Percentiles rank a stretch among this genome's conserved stretches.
These are phyloP conservation scores for Lichtheimia ramosa DNA, from an alignment of 371 early-diverging fungal genomes.

Conservation along the genomic window DNA sequence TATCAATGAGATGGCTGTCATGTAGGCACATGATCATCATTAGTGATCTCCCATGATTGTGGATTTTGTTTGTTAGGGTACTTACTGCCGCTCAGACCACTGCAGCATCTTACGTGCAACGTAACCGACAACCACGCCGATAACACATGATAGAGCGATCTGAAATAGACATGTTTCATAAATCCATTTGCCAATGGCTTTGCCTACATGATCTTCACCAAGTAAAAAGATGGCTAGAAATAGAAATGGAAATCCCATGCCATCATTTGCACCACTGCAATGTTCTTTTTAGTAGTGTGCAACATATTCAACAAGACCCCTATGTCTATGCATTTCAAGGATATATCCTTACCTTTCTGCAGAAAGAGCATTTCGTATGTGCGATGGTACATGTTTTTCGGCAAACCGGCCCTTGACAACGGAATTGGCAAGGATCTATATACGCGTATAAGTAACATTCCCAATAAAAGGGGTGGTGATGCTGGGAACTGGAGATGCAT, in stretches of 20 bases:
- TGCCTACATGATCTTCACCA: conserved; percentile 52
- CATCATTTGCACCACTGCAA: conserved; percentile 79
- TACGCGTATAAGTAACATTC: not conserved
- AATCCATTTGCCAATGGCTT: conserved; percentile 78
- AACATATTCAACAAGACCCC: not conserved
- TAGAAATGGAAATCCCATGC: conserved; percentile 87
- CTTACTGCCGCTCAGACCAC: conserved; percentile 65
- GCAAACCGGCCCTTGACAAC: conserved; percentile 97
- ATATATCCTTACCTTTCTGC: conserved; percentile 69
- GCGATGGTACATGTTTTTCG: conserved; percentile 83
- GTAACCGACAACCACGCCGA: conserved; percentile 83
- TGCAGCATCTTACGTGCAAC: conserved; percentile 71
- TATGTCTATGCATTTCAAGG: not conserved
- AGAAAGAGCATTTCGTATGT: conserved; percentile 86
- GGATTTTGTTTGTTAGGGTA: not conserved
- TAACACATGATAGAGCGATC: conserved; percentile 67
- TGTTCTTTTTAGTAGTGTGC: not conserved
- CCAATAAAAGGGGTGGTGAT: too few species aligned
- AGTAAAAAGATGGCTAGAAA: conserved; percentile 80
- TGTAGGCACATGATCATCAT: not conserved
- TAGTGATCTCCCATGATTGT: not conserved
- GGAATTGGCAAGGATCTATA: conserved; percentile 85
- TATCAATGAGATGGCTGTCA: conserved; percentile 77
- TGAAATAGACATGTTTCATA: conserved; percentile 79
- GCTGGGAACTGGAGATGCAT: not conserved